phyloP scores from a whole-genome alignment of 148 eudicot species.

The Vaccinium myrtillus region DNA sequence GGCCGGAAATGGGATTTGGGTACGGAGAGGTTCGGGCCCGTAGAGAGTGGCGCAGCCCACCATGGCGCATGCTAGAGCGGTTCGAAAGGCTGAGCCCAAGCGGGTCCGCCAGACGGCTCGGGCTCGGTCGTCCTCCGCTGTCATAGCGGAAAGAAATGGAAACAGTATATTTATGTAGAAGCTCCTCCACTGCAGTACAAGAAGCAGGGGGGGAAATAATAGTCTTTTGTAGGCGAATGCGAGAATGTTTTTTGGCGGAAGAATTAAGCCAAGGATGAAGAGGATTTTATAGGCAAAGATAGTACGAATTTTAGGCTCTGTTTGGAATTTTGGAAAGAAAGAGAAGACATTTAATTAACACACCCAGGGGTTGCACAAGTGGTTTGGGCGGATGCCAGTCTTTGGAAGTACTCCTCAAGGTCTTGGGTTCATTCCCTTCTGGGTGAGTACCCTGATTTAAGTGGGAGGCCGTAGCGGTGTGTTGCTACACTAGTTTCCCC shows the following conservation, averaged over 20 bases:
- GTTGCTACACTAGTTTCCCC: too few species aligned
- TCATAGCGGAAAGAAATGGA: not conserved
- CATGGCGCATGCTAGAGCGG: constrained; percentile 40
- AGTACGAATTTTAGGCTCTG: not conserved
- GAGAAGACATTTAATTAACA: too few species aligned
- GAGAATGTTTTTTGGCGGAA: not conserved
- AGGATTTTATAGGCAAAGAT: not conserved
- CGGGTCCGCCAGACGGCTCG: constrained; percentile 30
- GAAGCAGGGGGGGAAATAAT: not conserved
- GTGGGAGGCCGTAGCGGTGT: too few species aligned
- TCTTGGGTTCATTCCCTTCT: too few species aligned
- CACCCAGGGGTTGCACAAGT: too few species aligned
- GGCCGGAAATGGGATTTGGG: constrained; percentile 35
- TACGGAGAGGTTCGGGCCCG: constrained; percentile 32
- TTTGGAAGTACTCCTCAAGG: too few species aligned
- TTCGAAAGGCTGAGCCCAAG: constrained; percentile 37
- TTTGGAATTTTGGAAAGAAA: not conserved
- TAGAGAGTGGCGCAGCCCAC: constrained; percentile 41
- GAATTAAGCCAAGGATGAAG: not conserved
- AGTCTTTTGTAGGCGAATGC: not conserved
- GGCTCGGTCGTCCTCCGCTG: constrained; percentile 11
- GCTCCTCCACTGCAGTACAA: not conserved
- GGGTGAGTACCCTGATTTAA: too few species aligned
- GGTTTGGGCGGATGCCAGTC: too few species aligned
- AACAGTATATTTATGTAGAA: not conserved